Evolutionary conservation across 306 rosid genomes (phyloP).

Genomic region (Amphicarpaea edgeworthii): DNA sequence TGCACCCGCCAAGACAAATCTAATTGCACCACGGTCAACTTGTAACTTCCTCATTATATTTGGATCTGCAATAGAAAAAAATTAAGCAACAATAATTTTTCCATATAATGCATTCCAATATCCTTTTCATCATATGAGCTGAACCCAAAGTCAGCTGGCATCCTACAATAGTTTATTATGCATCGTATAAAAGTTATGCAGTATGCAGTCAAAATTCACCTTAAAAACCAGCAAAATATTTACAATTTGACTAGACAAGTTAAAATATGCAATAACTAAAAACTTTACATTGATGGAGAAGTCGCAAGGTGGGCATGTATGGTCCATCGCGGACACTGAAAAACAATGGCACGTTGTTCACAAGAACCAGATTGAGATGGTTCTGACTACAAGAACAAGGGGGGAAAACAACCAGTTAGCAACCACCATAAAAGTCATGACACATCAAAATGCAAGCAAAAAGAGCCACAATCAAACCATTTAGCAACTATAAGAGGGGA

Average conservation of each 20-base stretch:
- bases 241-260: conserved; percentile 8
- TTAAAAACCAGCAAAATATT: not conserved
- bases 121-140: conserved; percentile 10
- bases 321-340: conserved; percentile 98
- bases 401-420: conserved; percentile 37
- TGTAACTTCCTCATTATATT: conserved; percentile 91
- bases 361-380: conserved; percentile 95
- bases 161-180: conserved; percentile 17
- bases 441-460: conserved; percentile 12
- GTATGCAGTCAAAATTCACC: conserved; percentile 10
- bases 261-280: conserved; percentile 32
- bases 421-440: conserved; percentile 18
- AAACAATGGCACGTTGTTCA: conserved; percentile 92
- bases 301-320: conserved; percentile 96
- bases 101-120: conserved; percentile 21
- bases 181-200: not conserved
- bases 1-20: conserved; percentile 94
- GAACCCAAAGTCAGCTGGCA: conserved; percentile 9
- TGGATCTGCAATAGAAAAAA: conserved; percentile 66
- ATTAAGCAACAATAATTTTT: conserved; percentile 11
- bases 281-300: conserved; percentile 94
- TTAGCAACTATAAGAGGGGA: conserved; percentile 90
- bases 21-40: conserved; percentile 95
- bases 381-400: conserved; percentile 74
- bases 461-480: conserved; percentile 66